Conservation (phyloP, 192 early-diverging fungal species). For the Coemansia sp. region DNA sequence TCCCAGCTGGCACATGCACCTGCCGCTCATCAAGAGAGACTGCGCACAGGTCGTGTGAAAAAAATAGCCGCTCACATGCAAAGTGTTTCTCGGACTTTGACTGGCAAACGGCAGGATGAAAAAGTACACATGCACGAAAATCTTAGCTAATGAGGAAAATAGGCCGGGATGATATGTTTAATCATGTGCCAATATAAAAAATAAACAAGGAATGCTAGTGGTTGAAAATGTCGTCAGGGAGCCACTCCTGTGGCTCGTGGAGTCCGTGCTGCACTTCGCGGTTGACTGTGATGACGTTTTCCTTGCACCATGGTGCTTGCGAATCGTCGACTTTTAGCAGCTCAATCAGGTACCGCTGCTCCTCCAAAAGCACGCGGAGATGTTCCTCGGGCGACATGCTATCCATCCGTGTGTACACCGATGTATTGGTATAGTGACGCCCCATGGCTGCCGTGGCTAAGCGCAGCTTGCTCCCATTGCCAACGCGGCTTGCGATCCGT, state of each 20-base stretch:
- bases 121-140: neutral
- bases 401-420: slow-evolving; percentile 42
- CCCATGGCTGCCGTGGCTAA: neutral
- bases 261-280: slow-evolving; percentile 35
- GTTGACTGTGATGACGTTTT: slow-evolving; percentile 26
- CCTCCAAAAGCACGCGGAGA: slow-evolving; percentile 27
- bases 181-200: slow-evolving; percentile 3
- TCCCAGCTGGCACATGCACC: neutral
- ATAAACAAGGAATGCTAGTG: slow-evolving; percentile 9
- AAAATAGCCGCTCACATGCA: neutral
- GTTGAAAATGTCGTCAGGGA: slow-evolving; percentile 25
- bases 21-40: neutral
- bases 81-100: neutral
- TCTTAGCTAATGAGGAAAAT: neutral
- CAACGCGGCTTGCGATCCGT: neutral
- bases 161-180: neutral
- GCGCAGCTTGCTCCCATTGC: neutral
- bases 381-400: slow-evolving; percentile 32
- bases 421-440: slow-evolving; percentile 45
- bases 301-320: slow-evolving; percentile 37
- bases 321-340: slow-evolving; percentile 47
- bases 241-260: slow-evolving; percentile 23
- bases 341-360: slow-evolving; percentile 42
- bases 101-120: neutral
- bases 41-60: neutral